A percentile compares a stretch with the other conserved stretches of the same genome.
Conservation (phyloP, 805 yeast genomes). For the Pichia cabralensis region DNA sequence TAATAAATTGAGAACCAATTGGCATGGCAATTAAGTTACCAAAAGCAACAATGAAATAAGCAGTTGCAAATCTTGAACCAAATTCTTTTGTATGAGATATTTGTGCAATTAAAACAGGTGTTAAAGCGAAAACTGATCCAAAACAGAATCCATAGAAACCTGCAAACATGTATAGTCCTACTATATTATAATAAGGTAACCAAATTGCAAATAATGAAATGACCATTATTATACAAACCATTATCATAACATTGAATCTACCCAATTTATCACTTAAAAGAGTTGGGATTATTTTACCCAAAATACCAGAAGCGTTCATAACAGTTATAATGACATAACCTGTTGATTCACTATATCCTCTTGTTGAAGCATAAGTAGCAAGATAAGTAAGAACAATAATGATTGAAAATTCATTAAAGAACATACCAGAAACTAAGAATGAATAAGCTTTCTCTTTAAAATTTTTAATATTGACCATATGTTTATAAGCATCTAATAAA, state of each 20-base stretch:
- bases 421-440: conserved; percentile 31
- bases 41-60: conserved; percentile 49
- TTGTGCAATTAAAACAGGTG: conserved; percentile 53
- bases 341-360: conserved; percentile 33
- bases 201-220: conserved; percentile 44
- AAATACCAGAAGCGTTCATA: conserved; percentile 36
- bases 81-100: conserved; percentile 50
- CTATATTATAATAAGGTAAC: conserved; percentile 42
- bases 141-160: conserved; percentile 40
- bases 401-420: conserved; percentile 39
- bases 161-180: conserved; percentile 41
- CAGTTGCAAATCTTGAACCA: conserved; percentile 63
- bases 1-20: conserved; percentile 38
- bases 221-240: conserved; percentile 35
- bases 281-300: conserved; percentile 25
- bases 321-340: conserved; percentile 41
- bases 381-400: conserved; percentile 40
- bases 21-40: conserved; percentile 38
- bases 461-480: conserved; percentile 30
- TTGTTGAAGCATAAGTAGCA: conserved; percentile 42
- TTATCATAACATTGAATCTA: conserved; percentile 41
- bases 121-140: conserved; percentile 48
- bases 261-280: conserved; percentile 31
- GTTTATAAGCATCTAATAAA: conserved; percentile 11
- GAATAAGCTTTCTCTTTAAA: conserved; percentile 30